Percentiles rank a stretch among this genome's conserved stretches.
These are phyloP conservation scores for Chalciporus chontae DNA, from an alignment of 768 basidiomycete species.

Conservation along the genomic window DNA sequence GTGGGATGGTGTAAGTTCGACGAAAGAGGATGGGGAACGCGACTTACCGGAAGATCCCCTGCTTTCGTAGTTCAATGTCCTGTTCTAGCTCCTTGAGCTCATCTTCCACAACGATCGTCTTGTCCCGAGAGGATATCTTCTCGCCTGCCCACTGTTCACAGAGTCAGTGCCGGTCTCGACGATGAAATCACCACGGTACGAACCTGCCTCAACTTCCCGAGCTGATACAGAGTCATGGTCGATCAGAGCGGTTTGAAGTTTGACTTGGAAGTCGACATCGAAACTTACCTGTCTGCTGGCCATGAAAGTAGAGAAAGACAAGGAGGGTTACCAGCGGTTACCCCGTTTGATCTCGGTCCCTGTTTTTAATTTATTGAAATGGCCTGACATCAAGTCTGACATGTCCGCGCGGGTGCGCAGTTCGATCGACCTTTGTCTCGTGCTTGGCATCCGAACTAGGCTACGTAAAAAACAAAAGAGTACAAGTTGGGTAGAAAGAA, in stretches of 20 bases:
- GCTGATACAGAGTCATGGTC: slow-evolving; percentile 36
- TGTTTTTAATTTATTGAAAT: slow-evolving; percentile 16
- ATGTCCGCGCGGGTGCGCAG: not conserved
- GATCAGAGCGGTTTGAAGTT: not conserved
- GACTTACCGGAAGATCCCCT: slow-evolving; percentile 68
- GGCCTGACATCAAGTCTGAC: slow-evolving; percentile 12
- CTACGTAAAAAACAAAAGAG: not conserved
- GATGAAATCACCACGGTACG: slow-evolving; percentile 14
- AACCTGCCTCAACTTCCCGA: slow-evolving; percentile 78
- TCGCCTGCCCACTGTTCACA: slow-evolving; percentile 77
- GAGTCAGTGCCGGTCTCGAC: slow-evolving; percentile 6
- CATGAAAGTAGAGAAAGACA: slow-evolving; percentile 37
- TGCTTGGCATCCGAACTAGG: slow-evolving; percentile 3
- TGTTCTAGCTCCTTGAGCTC: slow-evolving; percentile 80
- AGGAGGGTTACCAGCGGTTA: too few relatives aligned
- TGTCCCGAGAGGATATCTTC: slow-evolving; percentile 81
- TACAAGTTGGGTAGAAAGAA: not conserved
- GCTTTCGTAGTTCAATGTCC: slow-evolving; percentile 77
- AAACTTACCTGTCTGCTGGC: slow-evolving; percentile 60
- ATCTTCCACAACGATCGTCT: slow-evolving; percentile 62
- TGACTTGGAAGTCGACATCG: not conserved
- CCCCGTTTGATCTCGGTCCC: slow-evolving; percentile 3
- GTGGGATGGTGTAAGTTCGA: too few relatives aligned
- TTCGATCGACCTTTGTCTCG: slow-evolving; percentile 5
- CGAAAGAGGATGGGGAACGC: not conserved